Percentiles rank a stretch among this genome's conserved stretches.
phyloP scores from a whole-genome alignment of 1,284 basidiomycete genomes.

The Cystobasidium pallidum region DNA sequence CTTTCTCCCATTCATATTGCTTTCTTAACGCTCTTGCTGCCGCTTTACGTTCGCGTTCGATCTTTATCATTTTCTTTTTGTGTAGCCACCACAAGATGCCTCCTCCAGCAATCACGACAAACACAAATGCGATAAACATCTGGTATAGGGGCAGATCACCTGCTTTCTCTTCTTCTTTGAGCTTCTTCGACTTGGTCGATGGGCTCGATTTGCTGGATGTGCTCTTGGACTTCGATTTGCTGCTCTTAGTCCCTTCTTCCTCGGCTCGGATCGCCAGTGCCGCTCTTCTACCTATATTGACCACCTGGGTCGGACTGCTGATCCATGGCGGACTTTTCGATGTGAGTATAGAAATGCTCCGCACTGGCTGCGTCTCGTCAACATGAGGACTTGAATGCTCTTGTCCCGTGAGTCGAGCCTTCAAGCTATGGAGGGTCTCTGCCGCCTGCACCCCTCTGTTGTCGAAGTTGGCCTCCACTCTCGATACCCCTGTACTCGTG shows the following conservation, averaged over 20 bases:
- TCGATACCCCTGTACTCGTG: background rate
- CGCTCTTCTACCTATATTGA: background rate
- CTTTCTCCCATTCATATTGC: background rate
- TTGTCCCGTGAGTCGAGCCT: no score
- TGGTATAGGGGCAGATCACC: constrained; percentile 33
- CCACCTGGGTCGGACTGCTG: background rate
- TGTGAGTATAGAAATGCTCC: background rate
- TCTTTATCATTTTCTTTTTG: constrained; percentile 13
- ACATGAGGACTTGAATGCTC: no score
- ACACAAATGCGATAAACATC: constrained; percentile 10
- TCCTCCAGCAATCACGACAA: constrained; percentile 8
- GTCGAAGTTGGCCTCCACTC: no score
- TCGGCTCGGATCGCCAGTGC: background rate
- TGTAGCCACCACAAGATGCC: constrained; percentile 6
- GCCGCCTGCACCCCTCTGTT: no score
- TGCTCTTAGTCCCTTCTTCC: background rate
- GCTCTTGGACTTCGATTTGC: background rate
- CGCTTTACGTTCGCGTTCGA: background rate
- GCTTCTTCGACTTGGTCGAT: background rate
- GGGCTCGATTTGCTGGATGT: background rate
- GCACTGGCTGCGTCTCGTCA: no score
- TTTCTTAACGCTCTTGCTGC: background rate
- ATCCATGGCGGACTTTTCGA: background rate
- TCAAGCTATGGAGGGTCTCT: no score
- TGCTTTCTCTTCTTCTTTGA: constrained; percentile 14